These are phyloP conservation scores for Penicillium macrosclerotiorum DNA, from an alignment of 495 filamentous ascomycete species.

Conservation along the genomic window DNA sequence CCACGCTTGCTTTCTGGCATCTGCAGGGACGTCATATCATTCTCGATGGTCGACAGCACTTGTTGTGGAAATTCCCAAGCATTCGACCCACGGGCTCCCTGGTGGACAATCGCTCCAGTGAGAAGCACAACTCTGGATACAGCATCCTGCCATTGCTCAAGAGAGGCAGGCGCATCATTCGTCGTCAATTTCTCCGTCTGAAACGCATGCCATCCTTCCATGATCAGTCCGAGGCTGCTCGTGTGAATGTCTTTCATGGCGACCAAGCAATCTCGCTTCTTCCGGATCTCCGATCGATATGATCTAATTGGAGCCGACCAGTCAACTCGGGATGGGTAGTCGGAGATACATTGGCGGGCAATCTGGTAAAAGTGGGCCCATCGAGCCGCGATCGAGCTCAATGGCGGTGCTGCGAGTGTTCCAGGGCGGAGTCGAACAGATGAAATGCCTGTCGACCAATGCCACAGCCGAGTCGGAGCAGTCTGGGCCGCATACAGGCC, in stretches of 20 bases:
- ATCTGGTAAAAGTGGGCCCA: constrained; percentile 80
- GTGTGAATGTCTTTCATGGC: constrained; percentile 72
- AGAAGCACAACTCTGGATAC: constrained; percentile 70
- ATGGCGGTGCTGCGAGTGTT: neutral
- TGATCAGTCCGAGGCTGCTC: constrained; percentile 80
- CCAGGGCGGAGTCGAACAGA: constrained; percentile 49
- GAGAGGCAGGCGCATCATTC: constrained; percentile 25
- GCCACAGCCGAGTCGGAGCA: constrained; percentile 68
- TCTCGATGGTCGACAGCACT: constrained; percentile 62
- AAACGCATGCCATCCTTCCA: constrained; percentile 75
- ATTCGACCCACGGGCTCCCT: constrained; percentile 41
- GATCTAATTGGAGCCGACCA: constrained; percentile 69
- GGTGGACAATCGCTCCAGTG: constrained; percentile 73
- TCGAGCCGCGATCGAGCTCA: constrained; percentile 20
- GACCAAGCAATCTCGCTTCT: constrained; percentile 65
- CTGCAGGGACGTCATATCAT: constrained; percentile 51
- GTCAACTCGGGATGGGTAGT: constrained; percentile 53
- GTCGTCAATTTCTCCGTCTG: constrained; percentile 39
- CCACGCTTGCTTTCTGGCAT: constrained; percentile 22
- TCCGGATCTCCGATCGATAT: constrained; percentile 64
- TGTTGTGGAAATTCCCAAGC: constrained; percentile 70
- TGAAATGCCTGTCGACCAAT: constrained; percentile 62
- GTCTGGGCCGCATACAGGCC: constrained; percentile 80
- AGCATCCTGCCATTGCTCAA: constrained; percentile 67
- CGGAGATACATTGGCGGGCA: constrained; percentile 65